phyloP scores from a whole-genome alignment of 2,329 filamentous ascomycete species.

The Talaromyces funiculosus region DNA sequence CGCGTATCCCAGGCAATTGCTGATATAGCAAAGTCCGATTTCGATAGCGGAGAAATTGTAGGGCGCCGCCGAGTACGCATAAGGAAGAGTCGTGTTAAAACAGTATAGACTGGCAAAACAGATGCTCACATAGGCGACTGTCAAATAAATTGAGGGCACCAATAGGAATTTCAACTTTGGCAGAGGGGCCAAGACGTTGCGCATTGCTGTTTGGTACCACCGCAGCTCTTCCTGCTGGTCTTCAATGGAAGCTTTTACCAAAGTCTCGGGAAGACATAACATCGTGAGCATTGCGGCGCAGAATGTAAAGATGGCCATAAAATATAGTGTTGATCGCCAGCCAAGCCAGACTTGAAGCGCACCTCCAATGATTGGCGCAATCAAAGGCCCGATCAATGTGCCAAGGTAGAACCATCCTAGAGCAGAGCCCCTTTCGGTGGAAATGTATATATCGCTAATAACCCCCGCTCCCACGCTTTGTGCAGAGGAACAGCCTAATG shows the following conservation, averaged over 20 bases:
- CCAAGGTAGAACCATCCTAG: conserved; percentile 40
- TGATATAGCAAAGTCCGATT: conserved; percentile 8
- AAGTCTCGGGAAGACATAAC: conserved; percentile 23
- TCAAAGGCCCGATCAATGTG: conserved; percentile 34
- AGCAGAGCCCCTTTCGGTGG: conserved; percentile 33
- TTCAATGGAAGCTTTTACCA: background rate
- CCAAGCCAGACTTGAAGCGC: conserved; percentile 30
- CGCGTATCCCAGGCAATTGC: conserved; percentile 8
- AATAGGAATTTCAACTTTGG: conserved; percentile 1
- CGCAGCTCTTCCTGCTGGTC: background rate
- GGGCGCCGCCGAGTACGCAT: conserved; percentile 3
- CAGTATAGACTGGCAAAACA: conserved; percentile 9
- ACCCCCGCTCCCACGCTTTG: conserved; percentile 40
- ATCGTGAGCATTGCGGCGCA: conserved; percentile 22
- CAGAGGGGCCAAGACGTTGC: conserved; percentile 3
- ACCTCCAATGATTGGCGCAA: conserved; percentile 37
- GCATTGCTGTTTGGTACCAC: background rate
- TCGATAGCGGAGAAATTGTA: conserved; percentile 8
- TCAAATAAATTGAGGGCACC: background rate
- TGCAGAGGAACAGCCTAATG: conserved; percentile 36
- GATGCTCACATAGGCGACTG: conserved; percentile 3
- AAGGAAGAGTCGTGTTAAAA: conserved; percentile 4
- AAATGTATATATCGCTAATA: conserved; percentile 36
- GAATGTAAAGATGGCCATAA: conserved; percentile 33
- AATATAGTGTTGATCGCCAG: conserved; percentile 36